Conservation (phyloP, 257 asterid genomes). For the Apocynum venetum region DNA sequence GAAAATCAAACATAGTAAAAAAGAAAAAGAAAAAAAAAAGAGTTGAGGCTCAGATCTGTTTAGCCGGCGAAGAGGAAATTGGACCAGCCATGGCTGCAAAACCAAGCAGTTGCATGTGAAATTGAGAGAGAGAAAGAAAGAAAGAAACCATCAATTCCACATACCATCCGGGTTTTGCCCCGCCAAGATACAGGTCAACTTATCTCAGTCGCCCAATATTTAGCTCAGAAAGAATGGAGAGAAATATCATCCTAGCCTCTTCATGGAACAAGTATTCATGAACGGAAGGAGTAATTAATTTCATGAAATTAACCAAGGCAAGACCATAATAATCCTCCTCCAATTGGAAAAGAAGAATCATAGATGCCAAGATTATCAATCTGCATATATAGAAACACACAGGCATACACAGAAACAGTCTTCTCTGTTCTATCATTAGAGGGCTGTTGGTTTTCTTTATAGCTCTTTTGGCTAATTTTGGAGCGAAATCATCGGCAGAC, state of each 20-base stretch:
- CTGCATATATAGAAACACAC: background rate
- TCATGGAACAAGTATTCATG: background rate
- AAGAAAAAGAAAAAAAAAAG: background rate
- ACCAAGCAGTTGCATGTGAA: conserved; percentile 11
- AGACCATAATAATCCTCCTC: background rate
- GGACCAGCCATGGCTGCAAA: conserved; percentile 16
- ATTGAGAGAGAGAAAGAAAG: no score
- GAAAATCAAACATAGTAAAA: no score
- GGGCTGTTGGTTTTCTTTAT: conserved; percentile 16
- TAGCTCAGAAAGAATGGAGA: background rate
- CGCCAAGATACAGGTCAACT: conserved; percentile 5
- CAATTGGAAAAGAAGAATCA: background rate
- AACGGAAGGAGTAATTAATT: background rate
- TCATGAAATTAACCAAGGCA: background rate
- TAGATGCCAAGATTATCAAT: background rate
- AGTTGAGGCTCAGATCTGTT: conserved; percentile 14
- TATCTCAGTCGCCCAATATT: background rate
- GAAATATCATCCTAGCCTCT: conserved; percentile 18
- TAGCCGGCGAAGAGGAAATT: background rate
- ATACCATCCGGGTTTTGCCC: conserved; percentile 16
- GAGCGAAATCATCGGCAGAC: conserved; percentile 19
- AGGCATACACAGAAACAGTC: no score
- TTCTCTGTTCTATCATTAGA: background rate
- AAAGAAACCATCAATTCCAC: background rate
- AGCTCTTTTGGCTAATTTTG: background rate